A percentile compares a stretch with the other conserved stretches of the same genome.
phyloP scores from a whole-genome alignment of 2,329 filamentous ascomycete species.

The Alternaria metachromatica region DNA sequence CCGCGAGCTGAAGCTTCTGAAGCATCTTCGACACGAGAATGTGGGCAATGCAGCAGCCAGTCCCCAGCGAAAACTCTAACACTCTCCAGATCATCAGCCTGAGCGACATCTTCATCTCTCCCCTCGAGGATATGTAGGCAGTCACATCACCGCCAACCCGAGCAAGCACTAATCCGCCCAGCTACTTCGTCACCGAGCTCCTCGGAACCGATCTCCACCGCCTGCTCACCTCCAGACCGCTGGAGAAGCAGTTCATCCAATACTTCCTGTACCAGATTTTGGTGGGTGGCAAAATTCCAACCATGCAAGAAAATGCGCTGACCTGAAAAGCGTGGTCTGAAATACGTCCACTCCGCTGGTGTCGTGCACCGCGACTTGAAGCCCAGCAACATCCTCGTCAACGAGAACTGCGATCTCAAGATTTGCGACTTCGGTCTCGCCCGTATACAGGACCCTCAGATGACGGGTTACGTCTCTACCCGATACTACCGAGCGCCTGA shows the following conservation, averaged over 20 bases:
- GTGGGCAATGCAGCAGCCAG: conserved; percentile 57
- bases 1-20: conserved; percentile 94
- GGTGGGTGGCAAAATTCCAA: conserved; percentile 62
- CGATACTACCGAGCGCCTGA: conserved; percentile 98
- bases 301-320: conserved; percentile 64
- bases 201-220: conserved; percentile 96
- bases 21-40: conserved; percentile 96
- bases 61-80: conserved; percentile 22
- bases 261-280: conserved; percentile 99
- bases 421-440: conserved; percentile 99
- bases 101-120: conserved; percentile 99
- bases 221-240: conserved; percentile 88
- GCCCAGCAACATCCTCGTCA: conserved; percentile 98
- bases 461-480: conserved; percentile 99
- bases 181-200: conserved; percentile 97
- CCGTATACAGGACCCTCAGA: conserved; percentile 97
- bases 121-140: conserved; percentile 93
- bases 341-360: conserved; percentile 98
- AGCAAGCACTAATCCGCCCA: conserved; percentile 50
- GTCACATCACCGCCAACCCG: neutral
- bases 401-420: conserved; percentile 99
- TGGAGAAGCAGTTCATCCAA: conserved; percentile 99
- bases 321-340: conserved; percentile 78
- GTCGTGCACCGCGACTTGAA: conserved; percentile 98
- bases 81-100: conserved; percentile 80